Percentiles rank a stretch among this genome's conserved stretches.
phyloP scores from a whole-genome alignment of 805 yeast genomes.

The Ogataea neopini region DNA sequence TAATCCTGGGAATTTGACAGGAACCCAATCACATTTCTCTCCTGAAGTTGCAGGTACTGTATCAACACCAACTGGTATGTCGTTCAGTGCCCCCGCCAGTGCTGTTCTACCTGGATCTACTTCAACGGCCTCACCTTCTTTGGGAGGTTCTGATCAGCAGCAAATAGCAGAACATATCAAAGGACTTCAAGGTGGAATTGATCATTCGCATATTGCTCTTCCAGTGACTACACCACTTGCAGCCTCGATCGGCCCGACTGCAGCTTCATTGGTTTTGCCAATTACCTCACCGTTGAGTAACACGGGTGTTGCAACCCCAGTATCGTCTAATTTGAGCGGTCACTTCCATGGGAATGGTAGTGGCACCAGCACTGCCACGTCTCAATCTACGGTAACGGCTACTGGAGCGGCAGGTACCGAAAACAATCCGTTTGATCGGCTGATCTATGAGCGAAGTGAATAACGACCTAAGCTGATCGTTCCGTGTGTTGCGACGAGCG shows the following conservation, averaged over 20 bases:
- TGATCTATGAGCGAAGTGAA: slow-evolving; percentile 8
- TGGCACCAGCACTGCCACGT: not conserved
- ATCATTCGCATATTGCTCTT: slow-evolving; percentile 15
- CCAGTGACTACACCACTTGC: slow-evolving; percentile 38
- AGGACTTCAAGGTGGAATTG: slow-evolving; percentile 18
- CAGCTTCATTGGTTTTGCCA: slow-evolving; percentile 38
- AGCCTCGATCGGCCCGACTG: slow-evolving; percentile 38
- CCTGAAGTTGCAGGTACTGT: slow-evolving; percentile 4
- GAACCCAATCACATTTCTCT: slow-evolving; percentile 18
- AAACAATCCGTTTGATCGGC: slow-evolving; percentile 28
- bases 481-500: no score
- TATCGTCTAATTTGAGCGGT: not conserved
- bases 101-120: not conserved
- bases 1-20: slow-evolving; percentile 16
- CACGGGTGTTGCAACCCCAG: not conserved
- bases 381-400: not conserved
- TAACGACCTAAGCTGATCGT: not conserved
- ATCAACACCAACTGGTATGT: not conserved
- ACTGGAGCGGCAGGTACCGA: slow-evolving; percentile 10
- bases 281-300: slow-evolving; percentile 28
- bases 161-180: slow-evolving; percentile 19
- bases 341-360: slow-evolving; percentile 2
- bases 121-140: slow-evolving; percentile 3
- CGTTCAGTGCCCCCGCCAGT: not conserved
- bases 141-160: not conserved